A percentile compares a stretch with the other conserved stretches of the same genome.
These are phyloP conservation scores for Aspergillus brunneoviolaceus DNA, from an alignment of 2,329 filamentous ascomycete genomes.

Conservation along the genomic window DNA sequence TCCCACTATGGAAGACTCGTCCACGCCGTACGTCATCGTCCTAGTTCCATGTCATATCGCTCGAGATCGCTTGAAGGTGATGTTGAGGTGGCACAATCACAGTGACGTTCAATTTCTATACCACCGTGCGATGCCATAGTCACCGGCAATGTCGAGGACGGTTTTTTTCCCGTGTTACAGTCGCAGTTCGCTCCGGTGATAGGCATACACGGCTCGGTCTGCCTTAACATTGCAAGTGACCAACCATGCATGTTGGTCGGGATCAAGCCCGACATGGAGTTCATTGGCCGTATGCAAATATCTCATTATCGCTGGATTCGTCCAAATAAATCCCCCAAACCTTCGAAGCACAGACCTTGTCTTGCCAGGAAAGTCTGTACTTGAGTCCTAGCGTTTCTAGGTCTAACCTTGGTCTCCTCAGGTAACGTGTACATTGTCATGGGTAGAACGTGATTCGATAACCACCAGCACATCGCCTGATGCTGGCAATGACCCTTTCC, in stretches of 20 bases:
- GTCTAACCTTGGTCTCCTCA: not conserved
- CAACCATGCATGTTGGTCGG: not conserved
- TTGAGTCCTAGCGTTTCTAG: not conserved
- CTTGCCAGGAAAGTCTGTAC: not conserved
- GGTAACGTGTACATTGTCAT: not conserved
- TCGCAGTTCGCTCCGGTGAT: not conserved
- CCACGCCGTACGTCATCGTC: not conserved
- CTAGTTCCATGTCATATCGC: not conserved
- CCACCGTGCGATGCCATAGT: not conserved
- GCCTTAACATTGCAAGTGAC: not conserved
- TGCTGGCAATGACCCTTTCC: slow-evolving; percentile 6
- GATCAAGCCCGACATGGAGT: not conserved
- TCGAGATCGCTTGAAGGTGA: not conserved
- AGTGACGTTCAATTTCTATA: not conserved
- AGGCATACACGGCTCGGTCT: not conserved
- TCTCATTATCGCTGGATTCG: not conserved
- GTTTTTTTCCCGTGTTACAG: not conserved
- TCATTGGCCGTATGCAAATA: not conserved
- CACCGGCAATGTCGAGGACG: not conserved
- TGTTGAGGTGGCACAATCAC: not conserved
- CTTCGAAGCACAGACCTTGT: not conserved
- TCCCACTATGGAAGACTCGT: not conserved
- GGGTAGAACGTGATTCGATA: slow-evolving; percentile 1
- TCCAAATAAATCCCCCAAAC: not conserved
- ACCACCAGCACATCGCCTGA: not conserved